Evolutionary conservation across 148 eudicot species (phyloP), one percentile per base, ranked within the genome.

Genomic region (Chenopodium quinoa): DNA sequence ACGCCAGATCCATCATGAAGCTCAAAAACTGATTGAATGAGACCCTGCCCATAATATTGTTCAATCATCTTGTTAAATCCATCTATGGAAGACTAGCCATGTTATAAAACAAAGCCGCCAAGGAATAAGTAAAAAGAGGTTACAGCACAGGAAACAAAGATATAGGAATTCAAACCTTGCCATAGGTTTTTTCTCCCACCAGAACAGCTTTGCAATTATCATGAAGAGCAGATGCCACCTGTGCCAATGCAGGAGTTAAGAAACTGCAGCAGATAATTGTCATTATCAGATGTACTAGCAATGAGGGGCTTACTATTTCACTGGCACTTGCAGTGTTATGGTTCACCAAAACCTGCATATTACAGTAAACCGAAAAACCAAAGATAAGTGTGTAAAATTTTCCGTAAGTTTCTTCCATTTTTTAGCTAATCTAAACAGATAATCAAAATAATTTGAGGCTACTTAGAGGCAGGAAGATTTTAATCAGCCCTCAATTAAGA

Each of bases 191-290:
- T 72, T 95, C 98, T 68, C 98, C 98, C 65, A 92, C 97, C 81
- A 95, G 98, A 63, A 90, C 91, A 78, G 98, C 97, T 89, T 84
- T 91, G 87, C 98, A 95, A 88, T 95, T 95, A 81, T 95, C 98
- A 86, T 95, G 98, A 83, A 95, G 97, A 77, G 98, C 98, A 79
- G 96, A 89, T 54, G 98, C 98, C 48, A 95, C 98, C 98, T 95
- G 91, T 71, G 90, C 77, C 22, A 70, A 40, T 40, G 47, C 23
- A 83, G 64, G 40, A 40, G 65, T 87, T 78, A 89, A 25, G 78
- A 86, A 73, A 37, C 64, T 54, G 46, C 73, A 54, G 50, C 32
- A 78, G 46, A 82, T 27, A 73, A 71, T 46, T 29, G n/a, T 73
- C 23, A 74, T 29, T 40, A 79, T 60, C 54, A 78, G 60, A 75